Percentiles rank a stretch among this genome's conserved stretches.
Evolutionary conservation across 176 grass and related monocot genomes (phyloP).

Genomic region (Oryza australiensis): DNA sequence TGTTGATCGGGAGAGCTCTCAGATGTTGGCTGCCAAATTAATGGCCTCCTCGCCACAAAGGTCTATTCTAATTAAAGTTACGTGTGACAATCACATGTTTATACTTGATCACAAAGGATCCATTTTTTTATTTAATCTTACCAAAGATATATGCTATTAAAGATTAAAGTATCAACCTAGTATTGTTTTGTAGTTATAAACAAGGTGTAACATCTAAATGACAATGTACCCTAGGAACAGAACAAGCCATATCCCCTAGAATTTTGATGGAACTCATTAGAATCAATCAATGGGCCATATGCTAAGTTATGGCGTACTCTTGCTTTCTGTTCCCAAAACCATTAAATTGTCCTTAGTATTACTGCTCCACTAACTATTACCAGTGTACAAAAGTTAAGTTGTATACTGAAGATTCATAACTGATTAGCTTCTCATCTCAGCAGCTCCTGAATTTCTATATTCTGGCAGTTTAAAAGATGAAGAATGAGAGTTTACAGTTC

Average conservation of each 20-base stretch:
- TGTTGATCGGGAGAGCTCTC: too few relatives aligned
- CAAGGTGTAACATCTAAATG: too few relatives aligned
- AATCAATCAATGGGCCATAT: slow-evolving; percentile 6
- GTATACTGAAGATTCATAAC: neutral
- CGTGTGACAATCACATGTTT: too few relatives aligned
- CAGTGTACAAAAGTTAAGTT: neutral
- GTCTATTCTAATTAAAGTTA: too few relatives aligned
- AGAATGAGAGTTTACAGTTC: neutral
- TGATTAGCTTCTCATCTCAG: neutral
- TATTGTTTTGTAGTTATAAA: too few relatives aligned
- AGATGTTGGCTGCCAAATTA: too few relatives aligned
- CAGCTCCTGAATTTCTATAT: neutral
- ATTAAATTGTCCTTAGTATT: neutral
- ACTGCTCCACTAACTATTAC: neutral
- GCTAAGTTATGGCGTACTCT: neutral
- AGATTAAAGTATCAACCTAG: too few relatives aligned
- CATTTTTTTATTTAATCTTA: too few relatives aligned
- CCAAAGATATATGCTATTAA: too few relatives aligned
- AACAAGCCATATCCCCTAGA: neutral
- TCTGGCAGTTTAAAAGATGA: neutral
- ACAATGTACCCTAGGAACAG: too few relatives aligned
- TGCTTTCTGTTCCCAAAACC: neutral
- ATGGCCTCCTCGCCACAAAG: too few relatives aligned
- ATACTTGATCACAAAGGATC: too few relatives aligned
- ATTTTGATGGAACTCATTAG: neutral